Conservation (phyloP, 331 rosid genomes). For the Prunus yedoensis region DNA sequence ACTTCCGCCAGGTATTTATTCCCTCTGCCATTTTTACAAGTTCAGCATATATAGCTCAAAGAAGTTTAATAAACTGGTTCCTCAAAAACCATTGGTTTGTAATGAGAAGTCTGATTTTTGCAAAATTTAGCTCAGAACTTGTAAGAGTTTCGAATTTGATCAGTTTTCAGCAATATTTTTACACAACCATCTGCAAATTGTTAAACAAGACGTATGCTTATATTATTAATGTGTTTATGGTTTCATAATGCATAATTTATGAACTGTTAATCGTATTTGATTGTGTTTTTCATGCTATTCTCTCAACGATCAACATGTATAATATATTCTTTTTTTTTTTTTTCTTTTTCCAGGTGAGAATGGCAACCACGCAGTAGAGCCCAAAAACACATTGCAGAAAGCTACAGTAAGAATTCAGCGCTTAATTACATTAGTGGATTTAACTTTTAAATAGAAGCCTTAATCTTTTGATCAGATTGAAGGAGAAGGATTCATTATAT, state of each 20-base stretch:
- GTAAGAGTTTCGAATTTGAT: not conserved
- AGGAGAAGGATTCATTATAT: conserved; percentile 14
- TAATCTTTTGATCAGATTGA: conserved; percentile 6
- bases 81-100: not conserved
- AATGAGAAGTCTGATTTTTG: not conserved
- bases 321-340: not conserved
- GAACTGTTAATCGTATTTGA: not conserved
- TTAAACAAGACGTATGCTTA: not conserved
- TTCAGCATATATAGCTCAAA: not conserved
- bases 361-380: conserved; percentile 34
- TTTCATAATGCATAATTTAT: not conserved
- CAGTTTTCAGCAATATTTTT: not conserved
- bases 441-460: conserved; percentile 8
- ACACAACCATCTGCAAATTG: not conserved
- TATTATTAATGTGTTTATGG: not conserved
- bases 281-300: not conserved
- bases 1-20: conserved; percentile 46
- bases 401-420: conserved; percentile 45
- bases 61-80: not conserved
- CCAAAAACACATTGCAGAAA: conserved; percentile 27
- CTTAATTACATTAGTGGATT: not conserved
- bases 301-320: not conserved
- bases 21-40: not conserved
- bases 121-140: not conserved
- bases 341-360: conserved; percentile 43